Conservation (phyloP, 257 asterid species). For the Plectranthus barbatus region DNA sequence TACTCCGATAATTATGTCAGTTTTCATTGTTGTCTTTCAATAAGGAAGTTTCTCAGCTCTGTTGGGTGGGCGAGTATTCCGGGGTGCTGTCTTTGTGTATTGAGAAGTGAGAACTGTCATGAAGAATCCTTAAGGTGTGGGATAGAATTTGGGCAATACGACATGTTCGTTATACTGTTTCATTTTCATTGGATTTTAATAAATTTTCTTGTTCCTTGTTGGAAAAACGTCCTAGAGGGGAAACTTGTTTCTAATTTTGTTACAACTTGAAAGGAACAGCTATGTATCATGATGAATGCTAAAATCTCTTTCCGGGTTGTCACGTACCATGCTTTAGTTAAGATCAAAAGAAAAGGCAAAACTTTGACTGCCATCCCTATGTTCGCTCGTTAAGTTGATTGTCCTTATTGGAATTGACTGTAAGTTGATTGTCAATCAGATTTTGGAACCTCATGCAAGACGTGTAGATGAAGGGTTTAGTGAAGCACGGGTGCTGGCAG, state of each 20-base stretch:
- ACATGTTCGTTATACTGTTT: too few species aligned
- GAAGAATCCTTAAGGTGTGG: too few species aligned
- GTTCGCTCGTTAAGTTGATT: background rate
- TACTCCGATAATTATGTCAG: too few species aligned
- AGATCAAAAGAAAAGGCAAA: background rate
- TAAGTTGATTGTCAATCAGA: slow-evolving; percentile 32
- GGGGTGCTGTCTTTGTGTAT: background rate
- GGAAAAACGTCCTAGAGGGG: background rate
- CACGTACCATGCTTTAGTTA: background rate
- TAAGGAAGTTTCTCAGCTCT: background rate
- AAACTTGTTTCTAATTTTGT: background rate
- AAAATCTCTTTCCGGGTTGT: background rate
- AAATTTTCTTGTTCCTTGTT: background rate
- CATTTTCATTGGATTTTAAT: too few species aligned
- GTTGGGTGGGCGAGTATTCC: background rate
- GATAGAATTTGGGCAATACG: too few species aligned
- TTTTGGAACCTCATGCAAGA: slow-evolving; percentile 81
- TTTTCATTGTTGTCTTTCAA: background rate
- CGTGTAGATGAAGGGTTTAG: slow-evolving; percentile 91
- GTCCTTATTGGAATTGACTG: background rate
- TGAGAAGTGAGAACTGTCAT: too few species aligned
- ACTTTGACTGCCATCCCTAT: background rate
- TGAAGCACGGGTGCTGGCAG: slow-evolving; percentile 79
- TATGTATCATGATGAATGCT: background rate
- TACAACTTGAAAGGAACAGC: slow-evolving; percentile 2